Percentiles rank a stretch among this genome's conserved stretches.
phyloP scores from a whole-genome alignment of 2,329 filamentous ascomycete species.

The Aspergillus tubingensis region DNA sequence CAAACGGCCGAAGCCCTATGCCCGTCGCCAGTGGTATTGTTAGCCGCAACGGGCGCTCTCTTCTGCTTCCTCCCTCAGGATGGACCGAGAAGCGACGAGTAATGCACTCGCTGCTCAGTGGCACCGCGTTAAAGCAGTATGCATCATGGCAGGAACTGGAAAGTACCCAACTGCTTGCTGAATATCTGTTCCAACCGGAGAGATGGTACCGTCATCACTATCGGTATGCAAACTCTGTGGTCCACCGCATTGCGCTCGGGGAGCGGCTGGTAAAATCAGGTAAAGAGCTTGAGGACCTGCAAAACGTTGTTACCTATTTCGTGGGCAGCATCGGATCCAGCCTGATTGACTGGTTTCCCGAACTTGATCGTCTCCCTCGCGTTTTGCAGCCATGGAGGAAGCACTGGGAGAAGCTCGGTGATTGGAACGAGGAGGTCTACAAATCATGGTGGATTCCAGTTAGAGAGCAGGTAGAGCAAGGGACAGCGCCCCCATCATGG shows the following conservation, averaged over 20 bases:
- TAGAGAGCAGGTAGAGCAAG: slow-evolving; percentile 26
- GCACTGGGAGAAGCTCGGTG: slow-evolving; percentile 36
- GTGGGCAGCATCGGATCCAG: slow-evolving; percentile 38
- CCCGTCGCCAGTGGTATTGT: slow-evolving; percentile 43
- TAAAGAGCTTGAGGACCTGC: slow-evolving; percentile 40
- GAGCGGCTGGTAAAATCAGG: slow-evolving; percentile 33
- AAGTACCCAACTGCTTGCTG: slow-evolving; percentile 39
- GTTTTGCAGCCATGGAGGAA: slow-evolving; percentile 29
- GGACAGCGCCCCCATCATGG: slow-evolving; percentile 38
- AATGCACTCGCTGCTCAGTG: slow-evolving; percentile 44
- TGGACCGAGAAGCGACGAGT: slow-evolving; percentile 44
- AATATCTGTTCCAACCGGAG: slow-evolving; percentile 36
- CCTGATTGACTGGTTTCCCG: slow-evolving; percentile 44
- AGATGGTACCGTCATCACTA: slow-evolving; percentile 45
- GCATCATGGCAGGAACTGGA: slow-evolving; percentile 40
- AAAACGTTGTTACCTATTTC: slow-evolving; percentile 41
- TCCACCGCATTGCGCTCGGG: slow-evolving; percentile 40
- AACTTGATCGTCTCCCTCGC: slow-evolving; percentile 32
- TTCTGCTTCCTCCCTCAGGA: slow-evolving; percentile 35
- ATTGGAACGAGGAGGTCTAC: slow-evolving; percentile 39
- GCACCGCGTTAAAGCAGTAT: slow-evolving; percentile 36
- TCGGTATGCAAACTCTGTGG: slow-evolving; percentile 44
- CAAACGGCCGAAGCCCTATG: slow-evolving; percentile 36
- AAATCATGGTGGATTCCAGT: slow-evolving; percentile 38
- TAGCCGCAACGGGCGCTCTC: slow-evolving; percentile 34